Evolutionary conservation across 1,284 basidiomycete genomes (phyloP), one percentile per base, ranked within the genome.

Genomic region (Cryptococcus sp.): DNA sequence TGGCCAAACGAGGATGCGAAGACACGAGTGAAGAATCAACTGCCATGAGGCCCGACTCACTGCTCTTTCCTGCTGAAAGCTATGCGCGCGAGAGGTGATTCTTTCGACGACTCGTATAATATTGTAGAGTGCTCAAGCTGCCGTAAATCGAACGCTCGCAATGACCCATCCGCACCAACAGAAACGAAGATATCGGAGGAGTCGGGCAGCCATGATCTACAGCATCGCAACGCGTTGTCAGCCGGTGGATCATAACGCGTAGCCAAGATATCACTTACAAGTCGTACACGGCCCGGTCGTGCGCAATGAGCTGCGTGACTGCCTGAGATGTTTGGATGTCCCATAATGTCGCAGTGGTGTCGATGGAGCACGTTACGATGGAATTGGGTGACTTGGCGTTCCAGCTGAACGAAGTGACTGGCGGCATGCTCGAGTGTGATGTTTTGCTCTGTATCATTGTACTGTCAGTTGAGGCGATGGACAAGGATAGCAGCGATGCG

Each of bases 81-180:
- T 92, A 95, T 77, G 41, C 96, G 81, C 0, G 93, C 89, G 1
- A 90, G 87, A 3, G 90, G 89, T 3, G 71, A 64, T 31, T 73
- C 62, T 50, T 70, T 67, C 2, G 91, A 88, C 0, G 93, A 93
- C 81, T 99, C 96, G 78, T 98, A 99, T 47, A 99, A 84, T 70
- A 99, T 99, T 3, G 96, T 99, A 8, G 93, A 97, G 78, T 99
- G 96, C 76, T 99, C 96, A 47, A 99, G 84, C 67, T 90, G 91
- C 41, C 96, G 88, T 56, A 99, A 81, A 78, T 99, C 96, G 75
- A 99, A 99, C 8, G 96, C 94, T 50, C 96, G 90, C 40, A 99
- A 82, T 59, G 89, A 93, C 13, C 96, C 96, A 74, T 99, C 96
- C 15, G 95, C 96, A 23, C 96, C 96, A 20, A 99, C 96, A 16